phyloP scores from a whole-genome alignment of 2,329 filamentous ascomycete genomes.

The Metarhizium sp. region DNA sequence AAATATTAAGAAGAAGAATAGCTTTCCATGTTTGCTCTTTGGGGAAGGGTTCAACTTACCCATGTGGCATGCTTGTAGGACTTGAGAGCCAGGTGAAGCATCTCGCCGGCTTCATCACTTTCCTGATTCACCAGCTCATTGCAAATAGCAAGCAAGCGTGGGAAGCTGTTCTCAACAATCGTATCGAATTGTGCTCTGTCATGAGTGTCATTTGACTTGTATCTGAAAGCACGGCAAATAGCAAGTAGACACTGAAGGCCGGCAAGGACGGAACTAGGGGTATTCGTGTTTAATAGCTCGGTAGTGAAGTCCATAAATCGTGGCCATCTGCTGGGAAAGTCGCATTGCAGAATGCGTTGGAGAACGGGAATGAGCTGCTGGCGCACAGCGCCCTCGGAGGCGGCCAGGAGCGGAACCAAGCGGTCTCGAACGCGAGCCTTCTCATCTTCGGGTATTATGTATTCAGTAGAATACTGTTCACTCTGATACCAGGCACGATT shows the following conservation, averaged over 20 bases:
- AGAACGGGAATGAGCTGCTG: constrained; percentile 90
- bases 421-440: constrained; percentile 81
- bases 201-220: constrained; percentile 73
- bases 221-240: constrained; percentile 91
- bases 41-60: constrained; percentile 34
- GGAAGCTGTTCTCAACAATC: constrained; percentile 87
- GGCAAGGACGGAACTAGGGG: constrained; percentile 79
- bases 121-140: constrained; percentile 83
- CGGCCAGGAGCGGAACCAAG: constrained; percentile 79
- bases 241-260: constrained; percentile 89
- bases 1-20: background rate
- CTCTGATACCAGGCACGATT: constrained; percentile 79
- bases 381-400: constrained; percentile 71
- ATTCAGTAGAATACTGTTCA: constrained; percentile 65
- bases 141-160: constrained; percentile 76
- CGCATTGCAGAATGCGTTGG: constrained; percentile 90
- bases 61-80: constrained; percentile 98
- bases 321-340: constrained; percentile 92
- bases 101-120: constrained; percentile 90
- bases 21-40: background rate
- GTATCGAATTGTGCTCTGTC: constrained; percentile 80
- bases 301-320: constrained; percentile 88
- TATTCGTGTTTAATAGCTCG: constrained; percentile 78
- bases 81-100: constrained; percentile 91
- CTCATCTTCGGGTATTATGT: constrained; percentile 77